Evolutionary conservation across 106 monocot genomes (phyloP).

Genomic region (Dendrobium catenatum): DNA sequence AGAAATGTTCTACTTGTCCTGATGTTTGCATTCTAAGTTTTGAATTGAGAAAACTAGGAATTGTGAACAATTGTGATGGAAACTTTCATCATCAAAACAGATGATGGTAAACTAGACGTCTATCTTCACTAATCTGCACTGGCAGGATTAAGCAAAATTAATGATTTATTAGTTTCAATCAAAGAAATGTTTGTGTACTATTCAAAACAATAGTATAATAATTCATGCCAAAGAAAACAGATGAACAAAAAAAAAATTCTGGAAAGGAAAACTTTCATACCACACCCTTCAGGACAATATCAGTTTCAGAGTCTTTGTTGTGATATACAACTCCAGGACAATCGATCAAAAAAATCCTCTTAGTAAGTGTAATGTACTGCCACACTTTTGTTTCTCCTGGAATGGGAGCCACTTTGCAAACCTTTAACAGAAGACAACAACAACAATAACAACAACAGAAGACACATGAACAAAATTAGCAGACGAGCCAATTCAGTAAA

Average conservation of each 20-base stretch:
- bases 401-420: conserved; percentile 97
- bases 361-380: conserved; percentile 95
- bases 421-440: conserved; percentile 24
- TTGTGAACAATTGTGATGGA: neutral
- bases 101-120: neutral
- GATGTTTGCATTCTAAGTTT: too few species aligned
- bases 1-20: too few species aligned
- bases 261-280: conserved; percentile 44
- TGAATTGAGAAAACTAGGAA: neutral
- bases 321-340: conserved; percentile 97
- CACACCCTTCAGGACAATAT: conserved; percentile 98
- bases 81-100: neutral
- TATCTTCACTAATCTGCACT: neutral
- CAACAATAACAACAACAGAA: neutral
- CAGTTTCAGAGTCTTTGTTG: conserved; percentile 86
- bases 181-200: neutral
- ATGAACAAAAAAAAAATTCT: neutral
- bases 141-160: neutral
- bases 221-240: neutral
- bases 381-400: conserved; percentile 98
- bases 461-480: neutral
- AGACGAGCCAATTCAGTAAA: neutral
- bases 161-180: neutral
- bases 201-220: neutral
- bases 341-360: conserved; percentile 86